phyloP scores from a whole-genome alignment of 2,329 filamentous ascomycete species.

The Calonectria leucothoes region DNA sequence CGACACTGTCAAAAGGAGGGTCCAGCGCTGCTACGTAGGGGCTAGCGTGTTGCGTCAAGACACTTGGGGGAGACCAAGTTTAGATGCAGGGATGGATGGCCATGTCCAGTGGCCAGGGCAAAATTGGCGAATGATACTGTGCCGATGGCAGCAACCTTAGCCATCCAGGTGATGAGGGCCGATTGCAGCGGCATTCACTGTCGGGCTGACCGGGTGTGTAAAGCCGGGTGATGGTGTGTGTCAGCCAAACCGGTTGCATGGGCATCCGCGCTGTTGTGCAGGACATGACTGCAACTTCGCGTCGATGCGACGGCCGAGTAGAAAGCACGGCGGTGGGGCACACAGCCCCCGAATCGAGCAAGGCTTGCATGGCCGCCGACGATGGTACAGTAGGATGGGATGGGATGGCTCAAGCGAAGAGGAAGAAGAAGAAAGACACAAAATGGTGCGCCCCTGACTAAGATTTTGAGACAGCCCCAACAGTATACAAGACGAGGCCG shows the following conservation, averaged over 20 bases:
- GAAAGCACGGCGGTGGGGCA: background rate
- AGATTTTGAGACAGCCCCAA: background rate
- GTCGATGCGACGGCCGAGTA: background rate
- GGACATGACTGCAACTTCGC: background rate
- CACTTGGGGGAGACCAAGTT: no score
- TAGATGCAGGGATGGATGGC: no score
- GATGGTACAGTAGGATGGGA: background rate
- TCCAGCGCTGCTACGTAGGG: no score
- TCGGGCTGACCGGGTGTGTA: background rate
- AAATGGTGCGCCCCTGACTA: background rate
- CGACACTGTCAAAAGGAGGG: no score
- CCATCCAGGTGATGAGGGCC: no score
- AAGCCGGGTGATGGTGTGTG: background rate
- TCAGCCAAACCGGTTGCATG: background rate
- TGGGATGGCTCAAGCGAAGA: background rate
- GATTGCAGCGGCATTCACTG: no score
- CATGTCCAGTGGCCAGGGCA: no score
- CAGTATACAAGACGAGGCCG: background rate
- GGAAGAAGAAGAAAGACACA: background rate
- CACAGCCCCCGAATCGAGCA: background rate
- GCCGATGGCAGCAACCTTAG: no score
- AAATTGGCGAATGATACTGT: no score
- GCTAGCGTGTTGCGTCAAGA: no score
- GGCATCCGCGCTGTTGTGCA: background rate
- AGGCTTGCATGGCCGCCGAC: background rate